Conservation (phyloP, 192 early-diverging fungal genomes). For the Umbelopsis vinacea region DNA sequence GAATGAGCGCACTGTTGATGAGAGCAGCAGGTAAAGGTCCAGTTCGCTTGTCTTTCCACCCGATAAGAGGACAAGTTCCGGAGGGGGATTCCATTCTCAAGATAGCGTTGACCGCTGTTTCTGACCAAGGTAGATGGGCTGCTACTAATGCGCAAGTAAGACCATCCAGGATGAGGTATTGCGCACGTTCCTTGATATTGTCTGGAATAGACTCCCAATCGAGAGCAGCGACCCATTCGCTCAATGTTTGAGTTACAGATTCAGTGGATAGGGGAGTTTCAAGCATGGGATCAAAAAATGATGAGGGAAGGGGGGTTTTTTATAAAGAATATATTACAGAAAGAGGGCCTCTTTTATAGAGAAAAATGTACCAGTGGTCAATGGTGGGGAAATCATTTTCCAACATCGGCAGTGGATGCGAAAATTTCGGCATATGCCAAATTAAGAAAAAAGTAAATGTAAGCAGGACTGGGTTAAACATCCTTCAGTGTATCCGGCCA, state of each 20-base stretch:
- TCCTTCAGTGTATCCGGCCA: background rate
- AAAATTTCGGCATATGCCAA: too few species aligned
- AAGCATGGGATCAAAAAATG: too few species aligned
- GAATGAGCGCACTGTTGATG: conserved; percentile 28
- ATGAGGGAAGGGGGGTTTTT: too few species aligned
- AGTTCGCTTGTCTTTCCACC: conserved; percentile 22
- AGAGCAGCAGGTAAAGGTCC: conserved; percentile 21
- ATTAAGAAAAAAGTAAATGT: too few species aligned
- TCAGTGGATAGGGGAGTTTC: too few species aligned
- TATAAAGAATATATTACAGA: too few species aligned
- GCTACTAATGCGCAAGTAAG: conserved; percentile 22
- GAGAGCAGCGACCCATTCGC: conserved; percentile 13
- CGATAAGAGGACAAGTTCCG: conserved; percentile 17
- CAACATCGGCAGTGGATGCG: too few species aligned
- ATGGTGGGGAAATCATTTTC: too few species aligned
- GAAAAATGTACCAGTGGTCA: too few species aligned
- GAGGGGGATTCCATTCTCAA: conserved; percentile 22
- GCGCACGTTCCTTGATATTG: background rate
- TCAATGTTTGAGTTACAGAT: background rate
- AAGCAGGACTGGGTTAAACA: background rate
- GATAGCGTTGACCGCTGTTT: conserved; percentile 14
- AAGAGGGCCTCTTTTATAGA: too few species aligned
- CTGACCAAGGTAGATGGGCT: conserved; percentile 24
- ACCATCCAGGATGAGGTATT: conserved; percentile 28
- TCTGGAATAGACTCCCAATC: conserved; percentile 25